Evolutionary conservation across 2,329 filamentous ascomycete species (phyloP).

Genomic region (Epichloe glyceriae): DNA sequence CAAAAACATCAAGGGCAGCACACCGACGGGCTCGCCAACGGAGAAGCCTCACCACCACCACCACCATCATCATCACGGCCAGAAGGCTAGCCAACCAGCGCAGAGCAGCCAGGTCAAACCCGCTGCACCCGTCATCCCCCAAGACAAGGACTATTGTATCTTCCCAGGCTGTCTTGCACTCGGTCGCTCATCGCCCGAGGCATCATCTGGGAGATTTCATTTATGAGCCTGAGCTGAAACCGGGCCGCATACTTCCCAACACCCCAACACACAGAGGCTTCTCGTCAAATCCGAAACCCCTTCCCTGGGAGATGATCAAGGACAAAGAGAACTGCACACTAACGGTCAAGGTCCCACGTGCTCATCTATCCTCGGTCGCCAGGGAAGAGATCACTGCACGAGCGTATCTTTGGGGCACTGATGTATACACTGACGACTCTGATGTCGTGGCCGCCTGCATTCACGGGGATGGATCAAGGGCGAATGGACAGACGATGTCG

Average conservation of each 20-base stretch:
- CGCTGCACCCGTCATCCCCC: conserved; percentile 24
- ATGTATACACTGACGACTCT: conserved; percentile 91
- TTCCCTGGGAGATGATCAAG: conserved; percentile 60
- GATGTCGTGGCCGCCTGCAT: conserved; percentile 88
- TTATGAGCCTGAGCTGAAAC: conserved; percentile 57
- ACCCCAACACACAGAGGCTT: conserved; percentile 29
- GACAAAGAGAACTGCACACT: conserved; percentile 80
- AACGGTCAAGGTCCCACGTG: conserved; percentile 73
- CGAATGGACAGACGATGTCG: conserved; percentile 70
- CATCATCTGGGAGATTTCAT: conserved; percentile 74
- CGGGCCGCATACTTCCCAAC: conserved; percentile 32
- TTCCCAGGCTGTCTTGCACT: conserved; percentile 58
- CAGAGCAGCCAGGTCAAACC: conserved; percentile 15
- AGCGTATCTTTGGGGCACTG: conserved; percentile 80
- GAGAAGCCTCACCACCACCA: conserved; percentile 28
- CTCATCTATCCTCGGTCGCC: conserved; percentile 55
- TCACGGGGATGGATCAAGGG: conserved; percentile 88
- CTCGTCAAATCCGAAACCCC: conserved; percentile 49
- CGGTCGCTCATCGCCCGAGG: conserved; percentile 56
- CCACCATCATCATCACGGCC: conserved; percentile 34
- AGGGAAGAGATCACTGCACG: conserved; percentile 75
- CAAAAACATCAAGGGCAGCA: conserved; percentile 36
- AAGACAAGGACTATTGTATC: conserved; percentile 55
- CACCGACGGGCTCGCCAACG: conserved; percentile 32
- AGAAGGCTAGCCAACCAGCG: conserved; percentile 19